Evolutionary conservation across 2,329 filamentous ascomycete species (phyloP).

Genomic region (Aspergillus puulaauensis): DNA sequence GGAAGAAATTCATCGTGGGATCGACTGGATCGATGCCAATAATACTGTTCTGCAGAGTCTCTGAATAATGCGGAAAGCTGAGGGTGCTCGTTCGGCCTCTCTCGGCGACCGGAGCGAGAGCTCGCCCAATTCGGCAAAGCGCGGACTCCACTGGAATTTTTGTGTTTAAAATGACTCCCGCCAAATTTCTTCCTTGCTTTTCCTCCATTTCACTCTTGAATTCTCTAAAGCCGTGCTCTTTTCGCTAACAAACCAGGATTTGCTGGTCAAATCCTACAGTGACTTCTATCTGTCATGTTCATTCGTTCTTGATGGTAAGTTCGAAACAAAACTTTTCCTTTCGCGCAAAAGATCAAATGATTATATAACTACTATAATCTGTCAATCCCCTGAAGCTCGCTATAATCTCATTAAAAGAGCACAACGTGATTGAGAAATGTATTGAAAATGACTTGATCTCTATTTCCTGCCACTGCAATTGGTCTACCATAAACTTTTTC

Average conservation of each 20-base stretch:
- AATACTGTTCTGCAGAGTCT: not conserved
- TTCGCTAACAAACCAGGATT: constrained; percentile 16
- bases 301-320: constrained; percentile 33
- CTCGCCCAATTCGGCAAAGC: constrained; percentile 15
- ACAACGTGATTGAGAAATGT: constrained; percentile 46
- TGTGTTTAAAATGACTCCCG: constrained; percentile 14
- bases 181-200: constrained; percentile 17
- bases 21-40: not conserved
- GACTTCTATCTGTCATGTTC: constrained; percentile 8
- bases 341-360: constrained; percentile 53
- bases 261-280: constrained; percentile 29
- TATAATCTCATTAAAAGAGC: constrained; percentile 36
- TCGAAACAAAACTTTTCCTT: not conserved
- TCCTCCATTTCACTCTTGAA: constrained; percentile 13
- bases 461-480: constrained; percentile 7
- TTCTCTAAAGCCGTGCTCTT: not conserved
- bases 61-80: not conserved
- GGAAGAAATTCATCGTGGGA: constrained; percentile 32
- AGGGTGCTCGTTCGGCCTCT: not conserved
- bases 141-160: constrained; percentile 12
- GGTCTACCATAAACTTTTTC: not conserved
- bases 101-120: not conserved
- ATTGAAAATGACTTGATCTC: constrained; percentile 36
- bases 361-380: constrained; percentile 67
- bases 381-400: constrained; percentile 75